Base-by-base conservation (phyloP, 176 grass and related monocot genomes). In the Typha latifolia region DNA sequence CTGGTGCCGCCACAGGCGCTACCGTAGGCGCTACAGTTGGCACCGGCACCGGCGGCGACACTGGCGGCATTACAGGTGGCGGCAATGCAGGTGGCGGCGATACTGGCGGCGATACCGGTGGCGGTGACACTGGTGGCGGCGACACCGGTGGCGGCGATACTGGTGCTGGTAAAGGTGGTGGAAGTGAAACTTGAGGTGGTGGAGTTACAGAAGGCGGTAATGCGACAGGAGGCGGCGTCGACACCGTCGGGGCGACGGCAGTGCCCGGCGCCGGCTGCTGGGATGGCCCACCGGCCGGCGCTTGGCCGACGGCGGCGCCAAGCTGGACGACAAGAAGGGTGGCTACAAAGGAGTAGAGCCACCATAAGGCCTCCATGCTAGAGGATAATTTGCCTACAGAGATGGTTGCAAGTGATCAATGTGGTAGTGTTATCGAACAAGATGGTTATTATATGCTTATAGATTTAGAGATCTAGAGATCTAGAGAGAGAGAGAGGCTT, bases 251-350 rank as follows among this genome's bases (percentile, higher is more conserved):
- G 2, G 73, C 37, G 6, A 10, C 9, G 37, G 37, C 37, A 7
- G 37, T 43, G 37, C 10, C 14, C n/a, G 69, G 69, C 1, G 81
- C 55, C 4, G 73, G 64, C 20, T 69, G 66, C 23, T 32, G 52
- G 9, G 72, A 15, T 0, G 81, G 81, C 13, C 78, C 62, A 0
- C 71, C 75, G 0, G 71, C 75, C 0, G 81, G 81, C 0, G 75
- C 61, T 55, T 94, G 90, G 5, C 77, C 85, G 0, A 49, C 10
- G 27, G 77, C 70, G 5, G 8, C 49, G 68, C 47, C 52, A 24
- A 90, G 32, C 53, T 80, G 62, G 23, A 63, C 31, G 5, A 12
- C 29, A 13, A 83, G 62, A 12, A 85, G 32, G 0, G 63, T 72
- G 8, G 47, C 43, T 11, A 84, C 6, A 47, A 27, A 51, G 13